A percentile compares a stretch with the other conserved stretches of the same genome.
These are phyloP conservation scores for Jasminum sambac DNA, from an alignment of 257 asterid genomes.

Conservation along the genomic window DNA sequence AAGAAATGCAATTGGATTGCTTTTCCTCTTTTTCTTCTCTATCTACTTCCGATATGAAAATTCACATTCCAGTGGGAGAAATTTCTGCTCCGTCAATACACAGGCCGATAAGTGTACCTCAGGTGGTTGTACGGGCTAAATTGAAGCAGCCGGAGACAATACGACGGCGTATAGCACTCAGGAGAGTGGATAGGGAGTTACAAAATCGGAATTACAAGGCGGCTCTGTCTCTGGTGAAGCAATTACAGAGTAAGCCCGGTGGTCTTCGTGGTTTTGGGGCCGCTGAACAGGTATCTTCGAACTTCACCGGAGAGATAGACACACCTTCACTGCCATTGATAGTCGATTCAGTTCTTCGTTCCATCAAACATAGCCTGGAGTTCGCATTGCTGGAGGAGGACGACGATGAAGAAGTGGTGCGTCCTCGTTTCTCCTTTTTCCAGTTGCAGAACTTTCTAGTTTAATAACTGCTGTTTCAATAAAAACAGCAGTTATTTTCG, in stretches of 20 bases:
- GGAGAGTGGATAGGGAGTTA: conserved; percentile 58
- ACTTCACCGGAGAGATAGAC: conserved; percentile 26
- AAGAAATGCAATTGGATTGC: no score
- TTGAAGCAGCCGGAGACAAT: conserved; percentile 17
- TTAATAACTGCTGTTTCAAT: no score
- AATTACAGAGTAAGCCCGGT: conserved; percentile 52
- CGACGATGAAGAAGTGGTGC: conserved; percentile 37
- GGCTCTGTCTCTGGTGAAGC: conserved; percentile 58
- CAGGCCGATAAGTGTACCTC: no score
- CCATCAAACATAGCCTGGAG: conserved; percentile 45
- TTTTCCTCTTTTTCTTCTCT: not conserved
- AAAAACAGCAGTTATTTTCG: no score
- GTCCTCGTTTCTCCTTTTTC: conserved; percentile 1
- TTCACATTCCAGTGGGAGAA: conserved; percentile 21
- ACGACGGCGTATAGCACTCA: conserved; percentile 52
- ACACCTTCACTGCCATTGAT: conserved; percentile 30
- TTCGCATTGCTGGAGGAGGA: conserved; percentile 45
- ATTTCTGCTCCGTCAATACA: conserved; percentile 1
- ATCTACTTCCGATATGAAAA: not conserved
- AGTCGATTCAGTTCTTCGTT: conserved; percentile 46
- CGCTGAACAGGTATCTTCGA: conserved; percentile 39
- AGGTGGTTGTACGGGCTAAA: conserved; percentile 3
- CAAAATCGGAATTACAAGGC: conserved; percentile 60
- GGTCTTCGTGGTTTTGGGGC: conserved; percentile 66
- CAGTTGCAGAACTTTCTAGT: not conserved